A percentile compares a stretch with the other conserved stretches of the same genome.
Evolutionary conservation across 106 monocot genomes (phyloP).

Genomic region (Allium fistulosum): DNA sequence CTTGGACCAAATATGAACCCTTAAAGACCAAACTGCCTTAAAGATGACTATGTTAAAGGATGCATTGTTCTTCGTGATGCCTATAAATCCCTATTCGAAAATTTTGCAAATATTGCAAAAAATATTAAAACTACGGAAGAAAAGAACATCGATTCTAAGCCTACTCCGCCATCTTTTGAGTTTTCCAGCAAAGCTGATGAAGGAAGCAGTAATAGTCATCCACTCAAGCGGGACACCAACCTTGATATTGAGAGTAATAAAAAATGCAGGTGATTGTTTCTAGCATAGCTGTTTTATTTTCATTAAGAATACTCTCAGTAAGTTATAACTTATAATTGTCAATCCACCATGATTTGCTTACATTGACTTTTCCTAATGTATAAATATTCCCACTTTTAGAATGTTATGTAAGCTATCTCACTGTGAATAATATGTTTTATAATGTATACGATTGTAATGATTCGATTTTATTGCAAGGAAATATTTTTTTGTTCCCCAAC

Average conservation of each 20-base stretch:
- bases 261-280: constrained; percentile 32
- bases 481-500: too few species aligned
- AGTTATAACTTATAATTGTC: too few species aligned
- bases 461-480: too few species aligned
- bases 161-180: background rate
- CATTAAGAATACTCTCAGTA: background rate
- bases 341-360: too few species aligned
- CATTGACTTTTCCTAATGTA: too few species aligned
- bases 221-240: constrained; percentile 21
- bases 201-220: background rate
- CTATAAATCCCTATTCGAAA: constrained; percentile 69
- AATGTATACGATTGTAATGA: too few species aligned
- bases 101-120: constrained; percentile 37
- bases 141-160: background rate
- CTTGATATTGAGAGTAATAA: constrained; percentile 41
- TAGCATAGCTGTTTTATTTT: background rate
- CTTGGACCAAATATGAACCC: constrained; percentile 97
- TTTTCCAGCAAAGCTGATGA: background rate
- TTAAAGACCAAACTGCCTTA: constrained; percentile 74
- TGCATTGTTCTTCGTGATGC: constrained; percentile 66
- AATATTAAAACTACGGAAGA: constrained; percentile 10
- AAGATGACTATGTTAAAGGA: constrained; percentile 72
- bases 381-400: too few species aligned
- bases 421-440: too few species aligned
- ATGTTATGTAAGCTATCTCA: too few species aligned